Conservation (phyloP, 257 asterid species). For the Penstemon newberryi region DNA sequence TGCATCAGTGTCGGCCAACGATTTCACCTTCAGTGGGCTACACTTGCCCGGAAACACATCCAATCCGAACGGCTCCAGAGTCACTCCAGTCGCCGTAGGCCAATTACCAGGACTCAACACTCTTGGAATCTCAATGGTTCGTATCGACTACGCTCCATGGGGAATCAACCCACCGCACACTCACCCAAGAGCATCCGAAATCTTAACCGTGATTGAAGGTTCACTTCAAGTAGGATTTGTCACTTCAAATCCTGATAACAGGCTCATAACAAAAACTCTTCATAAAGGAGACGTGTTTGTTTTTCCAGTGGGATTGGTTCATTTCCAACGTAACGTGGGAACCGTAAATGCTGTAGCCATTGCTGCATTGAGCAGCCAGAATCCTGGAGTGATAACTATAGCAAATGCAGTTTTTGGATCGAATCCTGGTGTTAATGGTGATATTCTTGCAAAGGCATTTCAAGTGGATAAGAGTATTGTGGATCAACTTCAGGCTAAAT, state of each 20-base stretch:
- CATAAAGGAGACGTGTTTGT: constrained; percentile 39
- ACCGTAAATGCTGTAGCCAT: constrained; percentile 33
- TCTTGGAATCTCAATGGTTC: constrained; percentile 43
- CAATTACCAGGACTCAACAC: constrained; percentile 48
- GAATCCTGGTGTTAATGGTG: constrained; percentile 25
- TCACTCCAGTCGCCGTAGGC: constrained; percentile 34
- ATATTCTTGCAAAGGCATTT: constrained; percentile 45
- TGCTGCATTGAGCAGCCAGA: constrained; percentile 46
- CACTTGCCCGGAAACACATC: constrained; percentile 40
- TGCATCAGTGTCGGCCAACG: constrained; percentile 29
- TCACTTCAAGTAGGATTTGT: constrained; percentile 38
- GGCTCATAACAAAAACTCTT: constrained; percentile 30
- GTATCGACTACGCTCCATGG: constrained; percentile 41
- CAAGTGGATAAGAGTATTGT: constrained; percentile 41
- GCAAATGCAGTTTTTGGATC: constrained; percentile 43
- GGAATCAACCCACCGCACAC: constrained; percentile 49
- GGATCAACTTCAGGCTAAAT: constrained; percentile 29
- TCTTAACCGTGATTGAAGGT: constrained; percentile 36
- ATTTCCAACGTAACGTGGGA: constrained; percentile 40
- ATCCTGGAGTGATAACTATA: constrained; percentile 44
- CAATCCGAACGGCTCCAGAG: constrained; percentile 34
- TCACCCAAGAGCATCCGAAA: constrained; percentile 45
- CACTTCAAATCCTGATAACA: constrained; percentile 36
- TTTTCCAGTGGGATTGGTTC: constrained; percentile 43
- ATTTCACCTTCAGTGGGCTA: constrained; percentile 43